Percentiles rank a stretch among this genome's conserved stretches.
phyloP scores from a whole-genome alignment of 257 asterid genomes.

The Solanum ossicruentum region DNA sequence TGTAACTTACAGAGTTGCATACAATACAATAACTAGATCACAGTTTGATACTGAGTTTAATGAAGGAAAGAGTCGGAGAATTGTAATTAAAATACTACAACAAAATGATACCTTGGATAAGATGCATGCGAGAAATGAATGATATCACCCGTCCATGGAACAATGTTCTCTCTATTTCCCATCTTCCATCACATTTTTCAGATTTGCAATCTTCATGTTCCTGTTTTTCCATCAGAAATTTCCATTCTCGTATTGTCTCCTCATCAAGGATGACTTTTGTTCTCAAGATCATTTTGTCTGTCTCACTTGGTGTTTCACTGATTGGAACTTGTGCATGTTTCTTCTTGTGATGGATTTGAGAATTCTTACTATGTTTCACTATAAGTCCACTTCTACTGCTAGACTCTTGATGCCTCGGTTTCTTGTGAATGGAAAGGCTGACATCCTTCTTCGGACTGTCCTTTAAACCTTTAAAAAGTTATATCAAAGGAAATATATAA shows the following conservation, averaged over 20 bases:
- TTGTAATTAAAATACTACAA: background rate
- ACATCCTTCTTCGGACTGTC: background rate
- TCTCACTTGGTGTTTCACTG: background rate
- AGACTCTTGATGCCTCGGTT: background rate
- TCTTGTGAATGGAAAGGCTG: background rate
- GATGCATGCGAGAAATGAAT: constrained; percentile 70
- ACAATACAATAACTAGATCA: background rate
- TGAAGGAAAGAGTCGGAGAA: background rate
- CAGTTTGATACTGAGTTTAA: background rate
- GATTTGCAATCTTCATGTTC: constrained; percentile 36
- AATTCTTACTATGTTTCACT: background rate
- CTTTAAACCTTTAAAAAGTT: background rate
- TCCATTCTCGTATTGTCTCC: constrained; percentile 59
- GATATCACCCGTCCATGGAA: constrained; percentile 54
- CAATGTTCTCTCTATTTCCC: constrained; percentile 58
- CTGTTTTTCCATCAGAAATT: constrained; percentile 42
- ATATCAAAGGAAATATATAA: background rate
- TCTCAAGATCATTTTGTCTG: background rate
- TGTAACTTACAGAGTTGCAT: background rate
- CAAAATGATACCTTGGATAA: constrained; percentile 46
- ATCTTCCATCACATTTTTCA: constrained; percentile 44
- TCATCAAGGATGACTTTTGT: constrained; percentile 57
- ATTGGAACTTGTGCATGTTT: background rate
- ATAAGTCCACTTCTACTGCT: background rate
- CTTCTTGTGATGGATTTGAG: background rate